phyloP scores from a whole-genome alignment of 495 filamentous ascomycete species.

The Friedmanniomyces simplex region DNA sequence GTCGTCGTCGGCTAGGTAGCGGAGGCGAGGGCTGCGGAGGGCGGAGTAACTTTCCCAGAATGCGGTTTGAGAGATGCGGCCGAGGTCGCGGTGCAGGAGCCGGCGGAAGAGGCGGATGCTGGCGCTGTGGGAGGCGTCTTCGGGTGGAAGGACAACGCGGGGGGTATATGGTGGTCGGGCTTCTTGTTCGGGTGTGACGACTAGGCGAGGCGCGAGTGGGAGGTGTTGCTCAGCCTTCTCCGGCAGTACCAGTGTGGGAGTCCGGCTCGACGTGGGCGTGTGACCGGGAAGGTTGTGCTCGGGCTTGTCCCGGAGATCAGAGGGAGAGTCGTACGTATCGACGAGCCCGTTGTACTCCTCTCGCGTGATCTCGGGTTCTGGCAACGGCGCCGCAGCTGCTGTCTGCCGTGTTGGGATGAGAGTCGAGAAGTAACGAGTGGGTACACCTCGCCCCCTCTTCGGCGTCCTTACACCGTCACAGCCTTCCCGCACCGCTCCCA shows the following conservation, averaged over 20 bases:
- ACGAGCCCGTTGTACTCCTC: constrained; percentile 20
- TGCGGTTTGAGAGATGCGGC: constrained; percentile 39
- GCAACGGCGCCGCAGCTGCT: neutral
- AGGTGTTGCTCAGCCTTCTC: neutral
- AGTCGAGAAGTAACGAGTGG: neutral
- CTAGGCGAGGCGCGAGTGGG: constrained; percentile 17
- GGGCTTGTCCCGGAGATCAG: constrained; percentile 5
- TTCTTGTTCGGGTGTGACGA: constrained; percentile 14
- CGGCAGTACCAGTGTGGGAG: neutral
- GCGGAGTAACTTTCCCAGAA: constrained; percentile 51
- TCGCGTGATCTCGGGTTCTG: constrained; percentile 7
- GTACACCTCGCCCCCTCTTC: neutral
- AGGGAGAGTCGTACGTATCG: constrained; percentile 10
- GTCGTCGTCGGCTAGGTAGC: constrained; percentile 46
- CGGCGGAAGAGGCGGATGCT: constrained; percentile 24
- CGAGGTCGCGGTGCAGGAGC: constrained; percentile 32
- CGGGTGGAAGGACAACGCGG: constrained; percentile 6
- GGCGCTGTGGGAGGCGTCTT: neutral
- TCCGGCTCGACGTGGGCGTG: neutral
- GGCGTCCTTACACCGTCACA: neutral
- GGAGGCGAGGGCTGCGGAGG: constrained; percentile 55
- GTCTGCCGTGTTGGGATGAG: neutral
- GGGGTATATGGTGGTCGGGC: neutral
- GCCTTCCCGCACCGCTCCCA: neutral
- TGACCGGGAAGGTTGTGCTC: neutral